Base-by-base conservation (phyloP, 2,329 filamentous ascomycete species). In the Mariannaea elegans region DNA sequence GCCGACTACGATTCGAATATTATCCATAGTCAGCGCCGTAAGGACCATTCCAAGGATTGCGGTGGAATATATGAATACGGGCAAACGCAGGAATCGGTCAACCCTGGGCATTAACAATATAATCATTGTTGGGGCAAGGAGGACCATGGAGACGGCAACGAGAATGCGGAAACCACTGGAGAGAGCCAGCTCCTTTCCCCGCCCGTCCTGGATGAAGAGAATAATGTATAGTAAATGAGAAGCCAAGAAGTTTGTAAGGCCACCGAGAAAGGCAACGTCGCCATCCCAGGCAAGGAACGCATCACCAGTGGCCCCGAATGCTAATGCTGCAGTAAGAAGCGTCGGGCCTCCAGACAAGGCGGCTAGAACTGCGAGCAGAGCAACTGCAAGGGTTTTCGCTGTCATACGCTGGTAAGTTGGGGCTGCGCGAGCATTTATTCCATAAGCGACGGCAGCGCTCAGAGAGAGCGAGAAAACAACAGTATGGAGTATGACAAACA, bases 231-330 rank as follows among this genome's bases (percentile, higher is more conserved):
- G 65, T 2, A 75, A 10, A 58, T 77, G 76, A 1, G 75, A 71
- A 14, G 63, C 51, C 9, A 78, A 57, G 56, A 78, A 78, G 65
- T 71, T 74, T 7, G 52, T 56, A 1, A 78, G 70, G 3, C 75
- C 75, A 32, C 65, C 50, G 2, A 77, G 65, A 45, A 77, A 78
- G 4, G 68, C 67, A 1, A 32, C 42, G 7, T 77, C 73, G 38
- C 71, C 70, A 14, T 73, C 69, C 71, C 71, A 75, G 2, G 76
- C 72, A 5, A 78, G 71, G 56, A 77, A 76, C 3, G 72, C 72
- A 34, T 78, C 76, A n/a, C 76, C 76, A 5, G 71, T 12, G 2
- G 75, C 64, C 6, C 73, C 71, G 27, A 77, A 66, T 0, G 65
- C 71, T 10, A 76, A 68, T 1, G 75, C 75, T 0, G 56, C 57